Evolutionary conservation across 805 yeast genomes (phyloP).

Genomic region (Clavispora vitiphila): DNA sequence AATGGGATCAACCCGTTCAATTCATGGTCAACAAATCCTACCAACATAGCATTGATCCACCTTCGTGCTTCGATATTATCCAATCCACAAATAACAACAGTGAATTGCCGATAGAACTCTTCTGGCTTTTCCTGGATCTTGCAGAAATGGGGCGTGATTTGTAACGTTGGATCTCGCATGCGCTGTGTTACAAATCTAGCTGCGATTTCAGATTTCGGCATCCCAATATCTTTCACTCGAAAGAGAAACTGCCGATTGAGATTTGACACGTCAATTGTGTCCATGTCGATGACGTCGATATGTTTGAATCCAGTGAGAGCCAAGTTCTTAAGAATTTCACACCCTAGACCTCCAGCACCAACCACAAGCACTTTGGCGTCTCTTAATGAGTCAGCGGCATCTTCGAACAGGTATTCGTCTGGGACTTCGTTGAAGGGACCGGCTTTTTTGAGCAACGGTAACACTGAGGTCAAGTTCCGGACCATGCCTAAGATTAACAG

Average conservation of each 20-base stretch:
- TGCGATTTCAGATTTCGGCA: slow-evolving; percentile 63
- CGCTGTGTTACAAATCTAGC: slow-evolving; percentile 49
- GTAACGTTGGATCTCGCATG: slow-evolving; percentile 31
- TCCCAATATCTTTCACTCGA: slow-evolving; percentile 55
- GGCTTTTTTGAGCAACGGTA: slow-evolving; percentile 17
- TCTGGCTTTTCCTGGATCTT: slow-evolving; percentile 55
- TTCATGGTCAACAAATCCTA: slow-evolving; percentile 53
- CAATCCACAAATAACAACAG: slow-evolving; percentile 76
- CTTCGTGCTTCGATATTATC: slow-evolving; percentile 88
- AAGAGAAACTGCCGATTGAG: slow-evolving; percentile 74
- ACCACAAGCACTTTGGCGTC: slow-evolving; percentile 38
- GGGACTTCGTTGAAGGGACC: slow-evolving; percentile 41
- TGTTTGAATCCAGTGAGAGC: slow-evolving; percentile 64
- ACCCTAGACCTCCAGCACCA: slow-evolving; percentile 84
- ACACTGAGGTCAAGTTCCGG: slow-evolving; percentile 12
- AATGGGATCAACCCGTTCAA: slow-evolving; percentile 37
- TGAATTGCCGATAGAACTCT: slow-evolving; percentile 63
- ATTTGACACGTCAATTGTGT: slow-evolving; percentile 72
- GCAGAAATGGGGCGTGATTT: slow-evolving; percentile 55
- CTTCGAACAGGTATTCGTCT: slow-evolving; percentile 24
- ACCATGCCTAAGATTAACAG: slow-evolving; percentile 1
- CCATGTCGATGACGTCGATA: slow-evolving; percentile 76
- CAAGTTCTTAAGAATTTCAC: slow-evolving; percentile 71
- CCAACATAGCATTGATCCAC: slow-evolving; percentile 73
- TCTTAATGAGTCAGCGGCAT: slow-evolving; percentile 20